Base-by-base conservation (phyloP, 2,329 filamentous ascomycete species). In the Fusarium burgessii region DNA sequence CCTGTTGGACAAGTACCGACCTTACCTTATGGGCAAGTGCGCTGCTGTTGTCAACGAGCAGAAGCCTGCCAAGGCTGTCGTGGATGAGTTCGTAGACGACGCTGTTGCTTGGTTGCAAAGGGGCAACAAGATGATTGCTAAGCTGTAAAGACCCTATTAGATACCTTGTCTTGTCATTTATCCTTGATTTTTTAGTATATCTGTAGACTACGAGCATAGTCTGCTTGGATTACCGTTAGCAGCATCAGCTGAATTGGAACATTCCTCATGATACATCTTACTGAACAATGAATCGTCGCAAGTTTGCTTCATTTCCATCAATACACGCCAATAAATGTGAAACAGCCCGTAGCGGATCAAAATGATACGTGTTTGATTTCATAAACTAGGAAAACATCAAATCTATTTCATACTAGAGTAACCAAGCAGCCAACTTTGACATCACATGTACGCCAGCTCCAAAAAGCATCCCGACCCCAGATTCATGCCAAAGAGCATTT, bases 11-110 rank as follows among this genome's bases (percentile, higher is more conserved):
- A 94, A 96, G 79, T 95, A 94, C 78, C 89, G 94, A 64, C 95
- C 95, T 17, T 97, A 90, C 86, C 84, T 98, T 76, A 99, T 99
- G 96, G 96, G 96, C 81, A 97, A 98, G 88, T 95, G 93, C 67
- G 93, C 96, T 40, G 95, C 96, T 32, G 93, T 98, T 35, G 93
- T 96, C 61, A 96, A 95, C 78, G 94, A 98, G 85, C 92, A 91
- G 87, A 97, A 97, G 90, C 85, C 88, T 41, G 96, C 96, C 68
- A 97, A 95, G 88, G 93, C 82, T 20, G 95, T 99, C 68, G 92
- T 99, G 41, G 96, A 99, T 78, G 96, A 99, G 85, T 92, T 99
- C 76, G 93, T 99, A 70, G 83, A 85, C 56, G 95, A 97, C 78
- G 96, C 95, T 42, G 90, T 93, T 63, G 86, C 85, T 68, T 89